Base-by-base conservation (phyloP, 164 flowering plant genomes). In the Nymphaea colorata region DNA sequence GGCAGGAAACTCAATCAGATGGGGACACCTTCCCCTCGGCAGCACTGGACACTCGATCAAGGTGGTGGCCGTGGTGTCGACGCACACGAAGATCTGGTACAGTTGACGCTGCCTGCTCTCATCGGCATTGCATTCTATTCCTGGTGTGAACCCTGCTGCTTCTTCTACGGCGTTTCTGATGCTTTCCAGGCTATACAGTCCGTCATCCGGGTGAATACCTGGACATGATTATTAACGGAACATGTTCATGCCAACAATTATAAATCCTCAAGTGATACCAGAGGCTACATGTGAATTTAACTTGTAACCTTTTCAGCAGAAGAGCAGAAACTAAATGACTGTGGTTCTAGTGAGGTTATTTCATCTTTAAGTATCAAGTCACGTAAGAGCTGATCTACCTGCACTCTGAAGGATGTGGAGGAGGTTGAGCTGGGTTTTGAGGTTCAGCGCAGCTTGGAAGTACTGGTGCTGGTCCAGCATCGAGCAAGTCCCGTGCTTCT, bases 401-500 rank as follows among this genome's bases (percentile, higher is more conserved):
- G 78, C 80, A 69, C 59, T 68, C 17, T 68, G 59, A 0, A 82
- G 79, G 53, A 71, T 65, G n/a, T 69, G 67, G 55, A 79, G 75
- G 66, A 82, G 77, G 47, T 79, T 64, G 2, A 64, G 60, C 62
- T 72, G 59, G 25, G 71, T 2, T 62, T 80, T 80, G 42, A 84
- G 81, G 36, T 51, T 53, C 25, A 84, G 80, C 18, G 82, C 78
- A 5, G 82, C 65, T 66, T 73, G 45, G 60, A 84, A 82, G 72
- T 82, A 84, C 8, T n/a, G 72, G 44, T 72, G 75, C 62, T 84
- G 79, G 53, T 71, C 67, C 17, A 84, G 77, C 59, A 73, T 67
- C 25, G 84, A 80, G 76, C 87, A 84, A 11, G 79, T 80, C 10
- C 85, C 87, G 41, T 82, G 85, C 43, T 76, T 84, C 17, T 69